These are phyloP conservation scores for Leccinum incarnatum DNA, from an alignment of 768 basidiomycete species.

Conservation along the genomic window DNA sequence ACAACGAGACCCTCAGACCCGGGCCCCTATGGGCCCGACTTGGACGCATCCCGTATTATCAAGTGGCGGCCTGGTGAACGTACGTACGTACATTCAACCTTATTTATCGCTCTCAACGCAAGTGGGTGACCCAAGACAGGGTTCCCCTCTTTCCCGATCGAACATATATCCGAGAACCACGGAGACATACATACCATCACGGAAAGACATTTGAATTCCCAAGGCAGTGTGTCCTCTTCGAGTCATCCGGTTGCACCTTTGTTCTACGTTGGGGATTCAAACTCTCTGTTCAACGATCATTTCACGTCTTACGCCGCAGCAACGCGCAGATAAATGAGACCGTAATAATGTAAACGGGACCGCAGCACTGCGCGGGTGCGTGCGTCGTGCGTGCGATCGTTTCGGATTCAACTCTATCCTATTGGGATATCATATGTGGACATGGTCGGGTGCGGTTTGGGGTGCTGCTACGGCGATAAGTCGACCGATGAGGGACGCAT, in stretches of 20 bases:
- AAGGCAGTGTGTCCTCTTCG: background rate
- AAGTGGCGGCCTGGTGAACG: background rate
- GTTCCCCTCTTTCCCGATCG: background rate
- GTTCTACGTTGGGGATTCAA: background rate
- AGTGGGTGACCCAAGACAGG: background rate
- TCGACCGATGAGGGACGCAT: background rate
- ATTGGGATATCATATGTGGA: background rate
- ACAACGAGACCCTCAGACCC: background rate
- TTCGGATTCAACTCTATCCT: background rate
- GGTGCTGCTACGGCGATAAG: constrained; percentile 4
- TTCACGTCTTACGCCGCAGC: background rate
- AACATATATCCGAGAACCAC: constrained; percentile 5
- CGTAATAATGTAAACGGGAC: constrained; percentile 6
- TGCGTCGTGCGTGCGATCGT: background rate
- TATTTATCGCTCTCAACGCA: background rate
- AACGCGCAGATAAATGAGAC: background rate
- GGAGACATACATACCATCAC: background rate
- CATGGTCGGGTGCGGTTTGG: background rate
- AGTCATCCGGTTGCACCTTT: background rate
- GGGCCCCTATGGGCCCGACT: background rate
- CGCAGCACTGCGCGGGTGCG: constrained; percentile 6
- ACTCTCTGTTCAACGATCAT: background rate
- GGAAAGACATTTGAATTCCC: background rate
- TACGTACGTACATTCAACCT: background rate
- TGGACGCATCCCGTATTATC: background rate